A percentile compares a stretch with the other conserved stretches of the same genome.
phyloP scores from a whole-genome alignment of 2,329 filamentous ascomycete species.

The Dendryphion nanum region DNA sequence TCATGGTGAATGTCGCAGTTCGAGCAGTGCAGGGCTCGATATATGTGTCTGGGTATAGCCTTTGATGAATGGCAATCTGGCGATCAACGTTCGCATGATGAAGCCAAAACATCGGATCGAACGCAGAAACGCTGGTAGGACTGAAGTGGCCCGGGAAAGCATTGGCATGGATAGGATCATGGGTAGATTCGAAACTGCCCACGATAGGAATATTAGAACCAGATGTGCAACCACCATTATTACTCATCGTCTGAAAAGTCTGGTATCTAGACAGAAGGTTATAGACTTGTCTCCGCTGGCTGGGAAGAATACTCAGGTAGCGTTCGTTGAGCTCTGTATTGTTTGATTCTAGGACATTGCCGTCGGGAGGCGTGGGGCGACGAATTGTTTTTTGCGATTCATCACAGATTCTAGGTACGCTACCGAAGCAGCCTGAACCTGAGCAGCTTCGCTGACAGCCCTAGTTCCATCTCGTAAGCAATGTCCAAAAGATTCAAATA shows the following conservation, averaged over 20 bases:
- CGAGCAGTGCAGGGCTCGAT: conserved; percentile 46
- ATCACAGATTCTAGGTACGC: too few species aligned
- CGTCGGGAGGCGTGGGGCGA: background rate
- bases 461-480: too few species aligned
- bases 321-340: conserved; percentile 8
- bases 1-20: conserved; percentile 29
- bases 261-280: conserved; percentile 15
- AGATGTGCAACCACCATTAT: conserved; percentile 3
- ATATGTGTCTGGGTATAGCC: conserved; percentile 65
- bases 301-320: conserved; percentile 4
- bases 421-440: too few species aligned
- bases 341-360: too few species aligned
- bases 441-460: too few species aligned
- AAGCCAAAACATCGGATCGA: conserved; percentile 49
- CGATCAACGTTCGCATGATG: conserved; percentile 49
- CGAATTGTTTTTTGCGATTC: conserved; percentile 42
- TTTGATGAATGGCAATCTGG: conserved; percentile 71
- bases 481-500: too few species aligned
- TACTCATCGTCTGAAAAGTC: conserved; percentile 11
- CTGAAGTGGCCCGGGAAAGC: conserved; percentile 53
- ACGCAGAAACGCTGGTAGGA: conserved; percentile 65
- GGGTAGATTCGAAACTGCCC: conserved; percentile 11
- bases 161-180: conserved; percentile 13
- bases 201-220: background rate
- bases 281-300: conserved; percentile 11